Conservation (phyloP, 176 grass and related monocot species). For the Musa troglodytarum region DNA sequence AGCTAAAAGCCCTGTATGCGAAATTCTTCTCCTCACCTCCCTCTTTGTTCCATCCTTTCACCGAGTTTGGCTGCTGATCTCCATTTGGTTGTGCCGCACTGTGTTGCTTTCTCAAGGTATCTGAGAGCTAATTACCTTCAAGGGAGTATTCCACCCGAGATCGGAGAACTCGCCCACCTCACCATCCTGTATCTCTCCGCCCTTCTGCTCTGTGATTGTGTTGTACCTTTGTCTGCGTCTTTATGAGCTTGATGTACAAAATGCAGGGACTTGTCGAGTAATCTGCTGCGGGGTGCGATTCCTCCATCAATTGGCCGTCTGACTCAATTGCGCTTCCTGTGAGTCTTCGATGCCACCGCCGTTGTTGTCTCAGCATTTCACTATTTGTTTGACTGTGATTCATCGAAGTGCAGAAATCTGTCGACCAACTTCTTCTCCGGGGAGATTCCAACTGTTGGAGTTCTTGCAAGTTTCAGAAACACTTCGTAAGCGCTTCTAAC, state of each 20-base stretch:
- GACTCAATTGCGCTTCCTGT: slow-evolving; percentile 63
- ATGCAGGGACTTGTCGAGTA: slow-evolving; percentile 83
- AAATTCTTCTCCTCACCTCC: neutral
- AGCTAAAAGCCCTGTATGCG: slow-evolving; percentile 60
- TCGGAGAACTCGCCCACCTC: slow-evolving; percentile 64
- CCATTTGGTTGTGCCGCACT: neutral
- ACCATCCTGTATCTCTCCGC: slow-evolving; percentile 61
- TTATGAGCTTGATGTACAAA: neutral
- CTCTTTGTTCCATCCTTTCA: neutral
- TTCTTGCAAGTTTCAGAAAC: slow-evolving; percentile 83
- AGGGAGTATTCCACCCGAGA: slow-evolving; percentile 79
- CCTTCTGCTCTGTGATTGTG: neutral
- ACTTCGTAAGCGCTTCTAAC: slow-evolving; percentile 58
- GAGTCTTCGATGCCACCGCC: slow-evolving; percentile 4
- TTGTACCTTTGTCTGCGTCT: neutral
- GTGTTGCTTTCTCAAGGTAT: slow-evolving; percentile 35
- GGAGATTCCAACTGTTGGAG: slow-evolving; percentile 71
- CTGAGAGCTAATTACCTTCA: slow-evolving; percentile 94
- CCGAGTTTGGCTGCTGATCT: too few species aligned
- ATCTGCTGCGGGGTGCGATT: slow-evolving; percentile 65
- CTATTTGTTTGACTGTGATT: neutral
- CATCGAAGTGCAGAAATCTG: slow-evolving; percentile 39
- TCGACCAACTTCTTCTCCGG: slow-evolving; percentile 97
- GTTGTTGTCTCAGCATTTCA: neutral
- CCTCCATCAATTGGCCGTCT: slow-evolving; percentile 71